Evolutionary conservation across 495 filamentous ascomycete genomes (phyloP).

Genomic region (Aspergillus conjunctus): DNA sequence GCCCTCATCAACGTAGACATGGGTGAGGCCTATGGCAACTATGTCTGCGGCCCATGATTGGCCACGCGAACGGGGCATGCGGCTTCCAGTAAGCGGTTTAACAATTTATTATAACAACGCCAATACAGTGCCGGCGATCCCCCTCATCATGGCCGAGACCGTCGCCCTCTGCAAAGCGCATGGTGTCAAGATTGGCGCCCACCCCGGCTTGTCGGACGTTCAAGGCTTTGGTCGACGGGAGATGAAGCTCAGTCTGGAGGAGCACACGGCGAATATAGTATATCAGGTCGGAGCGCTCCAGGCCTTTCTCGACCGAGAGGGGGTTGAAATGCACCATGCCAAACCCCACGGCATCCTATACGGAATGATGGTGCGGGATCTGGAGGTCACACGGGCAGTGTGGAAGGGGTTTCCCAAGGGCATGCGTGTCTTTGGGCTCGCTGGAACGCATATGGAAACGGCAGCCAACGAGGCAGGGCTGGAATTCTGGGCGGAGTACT

Average conservation of each 20-base stretch:
- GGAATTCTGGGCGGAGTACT: slow-evolving; percentile 59
- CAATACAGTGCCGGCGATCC: slow-evolving; percentile 41
- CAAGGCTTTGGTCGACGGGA: slow-evolving; percentile 63
- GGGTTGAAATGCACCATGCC: slow-evolving; percentile 57
- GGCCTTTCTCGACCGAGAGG: slow-evolving; percentile 57
- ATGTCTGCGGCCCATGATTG: slow-evolving; percentile 50
- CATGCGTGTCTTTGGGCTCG: slow-evolving; percentile 57
- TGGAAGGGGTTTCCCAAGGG: slow-evolving; percentile 53
- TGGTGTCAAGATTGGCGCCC: slow-evolving; percentile 56
- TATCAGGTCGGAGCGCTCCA: slow-evolving; percentile 63
- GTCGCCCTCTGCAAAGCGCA: slow-evolving; percentile 58
- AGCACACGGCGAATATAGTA: slow-evolving; percentile 57
- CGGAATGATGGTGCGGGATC: slow-evolving; percentile 58
- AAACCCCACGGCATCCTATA: slow-evolving; percentile 62
- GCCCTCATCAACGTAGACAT: slow-evolving; percentile 56
- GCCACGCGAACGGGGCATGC: slow-evolving; percentile 65
- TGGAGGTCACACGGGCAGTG: slow-evolving; percentile 53
- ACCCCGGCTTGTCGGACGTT: slow-evolving; percentile 63
- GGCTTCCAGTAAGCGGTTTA: slow-evolving; percentile 50
- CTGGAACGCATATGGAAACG: slow-evolving; percentile 55
- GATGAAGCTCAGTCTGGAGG: slow-evolving; percentile 56
- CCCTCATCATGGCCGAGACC: slow-evolving; percentile 61
- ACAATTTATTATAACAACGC: not conserved
- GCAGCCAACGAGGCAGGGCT: slow-evolving; percentile 54
- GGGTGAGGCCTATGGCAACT: slow-evolving; percentile 56